Conservation (phyloP, 2,329 filamentous ascomycete species). For the Sporothrix phasma region DNA sequence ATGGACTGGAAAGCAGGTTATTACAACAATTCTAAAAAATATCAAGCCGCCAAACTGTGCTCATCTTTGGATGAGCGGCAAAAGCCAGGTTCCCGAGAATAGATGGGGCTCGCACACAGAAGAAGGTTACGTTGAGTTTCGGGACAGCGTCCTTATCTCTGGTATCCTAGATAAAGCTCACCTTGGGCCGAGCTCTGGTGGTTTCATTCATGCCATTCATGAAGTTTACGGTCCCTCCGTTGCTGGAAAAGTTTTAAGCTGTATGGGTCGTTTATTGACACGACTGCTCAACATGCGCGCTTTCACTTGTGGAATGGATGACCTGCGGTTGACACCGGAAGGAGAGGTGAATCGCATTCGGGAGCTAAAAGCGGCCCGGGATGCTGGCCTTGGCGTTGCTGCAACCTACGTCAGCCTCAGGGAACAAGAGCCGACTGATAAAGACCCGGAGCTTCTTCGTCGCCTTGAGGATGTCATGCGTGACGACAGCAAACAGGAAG, state of each 20-base stretch:
- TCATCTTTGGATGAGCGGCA: conserved; percentile 68
- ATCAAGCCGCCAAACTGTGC: conserved; percentile 69
- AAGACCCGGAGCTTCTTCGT: conserved; percentile 60
- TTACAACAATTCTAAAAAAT: conserved; percentile 87
- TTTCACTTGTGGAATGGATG: conserved; percentile 95
- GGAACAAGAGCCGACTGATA: conserved; percentile 48
- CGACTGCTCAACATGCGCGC: conserved; percentile 86
- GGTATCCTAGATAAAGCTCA: conserved; percentile 96
- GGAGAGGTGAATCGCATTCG: conserved; percentile 64
- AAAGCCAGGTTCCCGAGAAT: conserved; percentile 65
- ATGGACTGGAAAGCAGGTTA: conserved; percentile 95
- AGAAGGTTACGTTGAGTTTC: conserved; percentile 72
- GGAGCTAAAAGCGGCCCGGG: conserved; percentile 55
- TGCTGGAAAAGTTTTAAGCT: conserved; percentile 80
- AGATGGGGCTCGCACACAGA: conserved; percentile 70
- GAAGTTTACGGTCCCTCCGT: conserved; percentile 83
- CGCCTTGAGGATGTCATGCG: conserved; percentile 83
- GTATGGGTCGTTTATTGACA: conserved; percentile 80
- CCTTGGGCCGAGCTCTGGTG: conserved; percentile 76
- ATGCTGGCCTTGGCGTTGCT: conserved; percentile 68
- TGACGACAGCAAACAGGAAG: conserved; percentile 83
- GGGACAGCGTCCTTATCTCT: conserved; percentile 75
- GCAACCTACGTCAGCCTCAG: conserved; percentile 80
- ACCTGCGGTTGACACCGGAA: conserved; percentile 71
- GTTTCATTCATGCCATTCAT: conserved; percentile 84